These are phyloP conservation scores for Protomyces lactucae-debilis DNA, from an alignment of 1,139 yeast species.

Conservation along the genomic window DNA sequence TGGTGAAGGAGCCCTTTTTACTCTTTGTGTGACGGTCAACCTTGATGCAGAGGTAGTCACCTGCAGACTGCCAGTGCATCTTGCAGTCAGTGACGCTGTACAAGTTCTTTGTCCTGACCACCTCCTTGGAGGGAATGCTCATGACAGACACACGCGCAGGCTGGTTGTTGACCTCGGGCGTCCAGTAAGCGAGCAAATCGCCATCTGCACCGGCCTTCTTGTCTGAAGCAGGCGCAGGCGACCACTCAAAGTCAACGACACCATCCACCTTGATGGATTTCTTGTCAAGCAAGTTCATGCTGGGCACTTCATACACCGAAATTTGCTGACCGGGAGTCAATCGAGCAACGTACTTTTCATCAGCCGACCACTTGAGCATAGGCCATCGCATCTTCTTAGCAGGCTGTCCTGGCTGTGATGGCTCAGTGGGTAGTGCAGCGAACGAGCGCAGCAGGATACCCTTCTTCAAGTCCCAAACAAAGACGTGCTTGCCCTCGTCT, in stretches of 20 bases:
- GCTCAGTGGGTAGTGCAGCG: conserved; percentile 63
- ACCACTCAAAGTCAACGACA: conserved; percentile 88
- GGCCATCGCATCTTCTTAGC: conserved; percentile 79
- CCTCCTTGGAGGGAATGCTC: conserved; percentile 78
- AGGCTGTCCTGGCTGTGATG: conserved; percentile 33
- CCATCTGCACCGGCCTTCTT: conserved; percentile 56
- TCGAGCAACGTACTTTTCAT: conserved; percentile 93
- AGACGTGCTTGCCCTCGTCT: conserved; percentile 88
- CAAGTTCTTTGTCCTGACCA: conserved; percentile 83
- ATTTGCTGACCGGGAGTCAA: conserved; percentile 82
- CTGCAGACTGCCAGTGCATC: conserved; percentile 91
- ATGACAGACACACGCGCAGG: conserved; percentile 91
- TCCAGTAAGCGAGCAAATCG: conserved; percentile 86
- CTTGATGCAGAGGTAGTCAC: conserved; percentile 80
- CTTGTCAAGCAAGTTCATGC: conserved; percentile 75
- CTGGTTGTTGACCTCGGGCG: conserved; percentile 88
- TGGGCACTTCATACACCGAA: conserved; percentile 71
- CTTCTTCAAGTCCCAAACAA: conserved; percentile 85
- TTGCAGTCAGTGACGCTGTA: conserved; percentile 91
- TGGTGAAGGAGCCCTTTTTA: conserved; percentile 84
- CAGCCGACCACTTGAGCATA: conserved; percentile 89
- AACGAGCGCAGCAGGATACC: conserved; percentile 84
- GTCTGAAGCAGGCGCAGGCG: conserved; percentile 72
- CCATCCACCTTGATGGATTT: conserved; percentile 81
- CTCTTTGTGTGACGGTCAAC: conserved; percentile 90